Percentiles rank a stretch among this genome's conserved stretches.
phyloP scores from a whole-genome alignment of 306 rosid species.

The Malus sylvestris region DNA sequence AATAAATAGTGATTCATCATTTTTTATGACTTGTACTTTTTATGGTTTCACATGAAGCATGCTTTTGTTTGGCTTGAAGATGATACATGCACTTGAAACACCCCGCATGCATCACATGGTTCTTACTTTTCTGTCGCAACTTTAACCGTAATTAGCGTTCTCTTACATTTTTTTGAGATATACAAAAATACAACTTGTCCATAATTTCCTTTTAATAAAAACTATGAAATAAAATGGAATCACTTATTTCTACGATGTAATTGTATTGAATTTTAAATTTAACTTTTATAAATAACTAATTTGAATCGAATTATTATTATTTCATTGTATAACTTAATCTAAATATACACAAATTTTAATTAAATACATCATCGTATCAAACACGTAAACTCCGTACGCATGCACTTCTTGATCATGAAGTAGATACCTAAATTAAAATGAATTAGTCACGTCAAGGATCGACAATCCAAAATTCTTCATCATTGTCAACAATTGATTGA shows the following conservation, averaged over 20 bases:
- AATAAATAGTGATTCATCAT: too few relatives aligned
- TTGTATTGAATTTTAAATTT: background rate
- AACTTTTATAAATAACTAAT: too few relatives aligned
- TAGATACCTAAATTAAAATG: background rate
- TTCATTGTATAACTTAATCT: too few relatives aligned
- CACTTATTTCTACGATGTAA: too few relatives aligned
- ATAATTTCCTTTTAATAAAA: background rate
- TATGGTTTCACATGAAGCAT: background rate
- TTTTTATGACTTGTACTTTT: background rate
- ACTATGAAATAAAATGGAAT: background rate
- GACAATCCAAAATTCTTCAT: background rate
- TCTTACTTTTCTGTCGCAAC: background rate
- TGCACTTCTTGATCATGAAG: background rate
- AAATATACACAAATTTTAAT: background rate
- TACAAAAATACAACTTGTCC: background rate
- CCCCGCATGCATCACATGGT: background rate
- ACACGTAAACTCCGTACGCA: background rate
- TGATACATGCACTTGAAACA: background rate
- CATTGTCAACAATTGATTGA: background rate
- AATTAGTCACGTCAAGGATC: background rate
- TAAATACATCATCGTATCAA: background rate
- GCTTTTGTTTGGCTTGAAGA: background rate
- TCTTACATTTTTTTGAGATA: background rate
- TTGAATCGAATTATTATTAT: too few relatives aligned
- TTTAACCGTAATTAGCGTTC: background rate